A percentile compares a stretch with the other conserved stretches of the same genome.
These are phyloP conservation scores for Cryptococcus floricola DNA, from an alignment of 1,284 basidiomycete genomes.

Conservation along the genomic window DNA sequence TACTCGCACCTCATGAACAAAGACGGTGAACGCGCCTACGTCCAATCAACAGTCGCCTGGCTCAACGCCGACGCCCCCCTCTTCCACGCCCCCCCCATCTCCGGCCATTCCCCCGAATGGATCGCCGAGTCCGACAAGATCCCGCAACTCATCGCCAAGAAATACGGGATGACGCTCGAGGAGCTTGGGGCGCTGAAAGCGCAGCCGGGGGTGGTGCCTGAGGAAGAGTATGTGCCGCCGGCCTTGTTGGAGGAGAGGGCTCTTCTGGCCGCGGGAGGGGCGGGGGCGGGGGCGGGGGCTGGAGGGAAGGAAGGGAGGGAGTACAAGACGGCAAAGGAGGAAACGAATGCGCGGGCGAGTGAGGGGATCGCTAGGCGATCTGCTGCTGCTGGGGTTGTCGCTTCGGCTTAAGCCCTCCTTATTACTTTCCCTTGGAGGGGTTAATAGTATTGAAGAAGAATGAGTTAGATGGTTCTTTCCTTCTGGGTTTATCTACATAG, in stretches of 20 bases:
- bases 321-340: constrained; percentile 9
- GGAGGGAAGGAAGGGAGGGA: constrained; percentile 1
- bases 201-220: neutral
- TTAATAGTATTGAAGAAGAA: no score
- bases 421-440: no score
- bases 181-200: constrained; percentile 1
- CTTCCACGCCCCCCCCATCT: constrained; percentile 19
- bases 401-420: no score
- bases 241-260: neutral
- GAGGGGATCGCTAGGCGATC: constrained; percentile 8
- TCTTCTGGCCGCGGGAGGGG: neutral
- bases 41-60: constrained; percentile 33
- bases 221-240: neutral
- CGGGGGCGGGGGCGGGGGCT: neutral
- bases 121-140: constrained; percentile 20
- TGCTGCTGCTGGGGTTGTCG: neutral
- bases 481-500: no score
- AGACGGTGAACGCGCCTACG: constrained; percentile 28
- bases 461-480: no score
- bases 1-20: constrained; percentile 30
- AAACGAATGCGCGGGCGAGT: constrained; percentile 9
- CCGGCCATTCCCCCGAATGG: constrained; percentile 29
- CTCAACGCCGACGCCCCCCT: constrained; percentile 27
- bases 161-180: constrained; percentile 16
- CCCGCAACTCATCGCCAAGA: constrained; percentile 8